Evolutionary conservation across 768 basidiomycete species (phyloP), one percentile per base, ranked within the genome.

Genomic region (Suillus plorans): DNA sequence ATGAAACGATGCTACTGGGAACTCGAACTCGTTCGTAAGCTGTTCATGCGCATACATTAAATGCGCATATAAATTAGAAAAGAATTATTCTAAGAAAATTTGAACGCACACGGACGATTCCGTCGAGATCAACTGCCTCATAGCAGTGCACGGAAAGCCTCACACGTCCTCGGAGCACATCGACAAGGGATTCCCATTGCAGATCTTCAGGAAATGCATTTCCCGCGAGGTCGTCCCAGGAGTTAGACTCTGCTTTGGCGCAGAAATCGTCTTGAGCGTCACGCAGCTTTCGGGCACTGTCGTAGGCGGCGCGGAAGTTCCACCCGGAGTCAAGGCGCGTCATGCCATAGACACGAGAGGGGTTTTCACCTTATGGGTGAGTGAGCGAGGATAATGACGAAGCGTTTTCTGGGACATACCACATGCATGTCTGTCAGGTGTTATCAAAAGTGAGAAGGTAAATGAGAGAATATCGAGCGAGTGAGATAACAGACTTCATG

Each of bases 1-100:
- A 69, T 94, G 92, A 72, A 94, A 86, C 3, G 88, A 87, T 4
- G 91, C 86, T 62, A 93, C 83, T 7, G 87, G 85, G 73, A 92
- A 92, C 69, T 89, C 82, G 82, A 94, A 95, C 72, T 95, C 92
- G 70, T 95, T 91, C 39, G 91, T 86, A 42, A 94, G 81, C 85
- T 92, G 66, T 22, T 44, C 7, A 34, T 5, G 49, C 5, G 6
- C 37, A 61, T 63, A 12, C 39, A 28, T 34, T 34, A 53, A 14
- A 20, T 39, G 6, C 41, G 31, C 45, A 50, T 45, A 36, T 63
- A 39, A 39, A 42, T 28, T 12, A 50, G 7, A 47, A 36, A 36
- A 37, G 36, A 37, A 37, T 37, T 9, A 37, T 37, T 37, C 36
- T 37, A 37, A 37, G 36, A 8, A 10, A 10, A 10, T 37, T 10